Conservation (phyloP, 1,139 yeast species). For the Kodamaea alishanica region DNA sequence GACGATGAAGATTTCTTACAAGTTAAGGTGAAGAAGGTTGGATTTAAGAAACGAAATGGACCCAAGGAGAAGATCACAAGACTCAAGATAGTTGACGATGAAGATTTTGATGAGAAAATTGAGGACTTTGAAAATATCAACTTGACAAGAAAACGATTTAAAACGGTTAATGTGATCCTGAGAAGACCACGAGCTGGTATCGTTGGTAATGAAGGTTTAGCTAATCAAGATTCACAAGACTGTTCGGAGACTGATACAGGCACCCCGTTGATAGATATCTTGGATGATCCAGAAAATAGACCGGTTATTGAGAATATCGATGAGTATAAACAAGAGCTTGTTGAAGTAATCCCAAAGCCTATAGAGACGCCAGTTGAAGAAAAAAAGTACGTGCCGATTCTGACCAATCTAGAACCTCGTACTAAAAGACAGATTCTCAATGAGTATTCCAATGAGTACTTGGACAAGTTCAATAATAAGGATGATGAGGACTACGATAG, state of each 20-base stretch:
- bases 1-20: slow-evolving; percentile 6
- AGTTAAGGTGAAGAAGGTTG: slow-evolving; percentile 8
- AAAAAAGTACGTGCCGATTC: slow-evolving; percentile 12
- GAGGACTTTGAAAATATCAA: neutral
- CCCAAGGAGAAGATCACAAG: slow-evolving; percentile 7
- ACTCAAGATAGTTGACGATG: slow-evolving; percentile 1
- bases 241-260: neutral
- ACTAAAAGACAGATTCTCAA: slow-evolving; percentile 9
- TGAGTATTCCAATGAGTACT: slow-evolving; percentile 13
- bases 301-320: slow-evolving; percentile 21
- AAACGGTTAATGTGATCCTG: neutral
- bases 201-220: neutral
- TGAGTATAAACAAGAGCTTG: slow-evolving; percentile 11
- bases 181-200: neutral
- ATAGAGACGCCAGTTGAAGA: neutral
- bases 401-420: slow-evolving; percentile 7
- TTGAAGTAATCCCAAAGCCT: neutral
- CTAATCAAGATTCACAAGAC: neutral
- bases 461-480: slow-evolving; percentile 13
- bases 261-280: slow-evolving; percentile 6
- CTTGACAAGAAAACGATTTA: slow-evolving; percentile 2
- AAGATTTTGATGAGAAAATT: neutral
- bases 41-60: slow-evolving; percentile 22
- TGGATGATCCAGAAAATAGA: slow-evolving; percentile 18
- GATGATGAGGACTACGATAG: slow-evolving; percentile 13